Evolutionary conservation across 192 early-diverging fungal species (phyloP), one percentile per base, ranked within the genome.

Genomic region (Rhizophagus clarus): DNA sequence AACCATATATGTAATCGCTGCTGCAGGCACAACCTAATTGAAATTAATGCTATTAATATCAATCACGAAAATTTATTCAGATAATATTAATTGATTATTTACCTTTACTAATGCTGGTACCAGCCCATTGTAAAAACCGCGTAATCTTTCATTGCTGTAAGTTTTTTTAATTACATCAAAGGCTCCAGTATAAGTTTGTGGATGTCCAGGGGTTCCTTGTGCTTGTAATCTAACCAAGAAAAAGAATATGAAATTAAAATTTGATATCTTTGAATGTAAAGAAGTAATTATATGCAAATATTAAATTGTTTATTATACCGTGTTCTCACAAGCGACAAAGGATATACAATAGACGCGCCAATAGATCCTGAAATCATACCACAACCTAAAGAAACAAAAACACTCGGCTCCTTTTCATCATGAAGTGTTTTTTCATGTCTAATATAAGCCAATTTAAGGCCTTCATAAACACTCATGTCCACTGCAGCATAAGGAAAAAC

Each of bases 401-500:
- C 85, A 51, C 83, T 88, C 2, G 88, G 87, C 14, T 81, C 72
- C 34, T 79, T 84, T 26, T 78, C 80, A 62, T 81, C 74, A 24
- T 84, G 49, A 7, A 82, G 83, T 10, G 47, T 62, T 7, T 77
- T 82, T 26, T 87, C 82, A 81, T 84, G 85, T 51, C 85, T 84
- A 68, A 88, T 81, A 75, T 89, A 93, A 20, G 85, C 85, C 71
- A 86, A 82, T 73, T 93, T 93, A 11, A 94, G 85, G 2, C 91
- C 92, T 79, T 94, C 93, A 83, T 90, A 94, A 26, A 93, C 88
- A 17, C 87, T 88, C 79, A 94, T 83, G 78, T 94, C 92, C 72
- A 93, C 86, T 8, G 92, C 93, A 34, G 91, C 90, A 83, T 93
- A 95, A 20, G 92, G 93, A 45, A 95, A 90, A 60, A 95, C 90